Evolutionary conservation across 257 asterid species (phyloP).

Genomic region (Orobanche coerulescens): DNA sequence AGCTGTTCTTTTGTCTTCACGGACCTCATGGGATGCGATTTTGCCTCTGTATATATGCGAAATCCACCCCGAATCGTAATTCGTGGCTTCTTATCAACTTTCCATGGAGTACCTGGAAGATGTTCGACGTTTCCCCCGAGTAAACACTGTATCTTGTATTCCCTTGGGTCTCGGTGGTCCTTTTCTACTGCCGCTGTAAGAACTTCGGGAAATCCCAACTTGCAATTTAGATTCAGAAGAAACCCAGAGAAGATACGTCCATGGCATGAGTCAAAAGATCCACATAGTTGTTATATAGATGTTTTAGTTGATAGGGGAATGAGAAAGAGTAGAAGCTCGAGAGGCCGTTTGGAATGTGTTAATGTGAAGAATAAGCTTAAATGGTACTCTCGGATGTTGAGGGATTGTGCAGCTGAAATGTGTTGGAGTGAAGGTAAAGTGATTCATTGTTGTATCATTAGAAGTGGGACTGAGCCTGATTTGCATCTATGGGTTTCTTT

Average conservation of each 20-base stretch:
- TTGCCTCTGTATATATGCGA: conserved; percentile 29
- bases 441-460: conserved; percentile 51
- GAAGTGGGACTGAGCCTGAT: conserved; percentile 49
- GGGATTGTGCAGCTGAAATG: conserved; percentile 37
- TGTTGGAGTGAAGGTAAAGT: conserved; percentile 48
- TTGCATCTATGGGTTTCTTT: conserved; percentile 61
- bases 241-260: conserved; percentile 18
- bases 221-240: conserved; percentile 7
- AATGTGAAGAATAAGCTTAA: conserved; percentile 26
- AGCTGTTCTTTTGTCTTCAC: too few species aligned
- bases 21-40: too few species aligned
- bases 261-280: conserved; percentile 16
- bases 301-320: conserved; percentile 22
- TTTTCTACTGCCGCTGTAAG: conserved; percentile 31
- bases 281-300: conserved; percentile 20
- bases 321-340: not conserved
- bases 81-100: conserved; percentile 20
- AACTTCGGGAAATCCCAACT: conserved; percentile 8
- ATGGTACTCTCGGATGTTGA: conserved; percentile 53
- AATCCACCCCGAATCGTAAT: conserved; percentile 21
- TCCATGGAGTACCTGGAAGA: conserved; percentile 28
- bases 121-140: conserved; percentile 32
- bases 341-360: conserved; percentile 12
- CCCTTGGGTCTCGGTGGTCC: conserved; percentile 17
- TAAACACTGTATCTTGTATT: conserved; percentile 18